These are phyloP conservation scores for Cudoniella acicularis DNA, from an alignment of 495 filamentous ascomycete genomes.

Conservation along the genomic window DNA sequence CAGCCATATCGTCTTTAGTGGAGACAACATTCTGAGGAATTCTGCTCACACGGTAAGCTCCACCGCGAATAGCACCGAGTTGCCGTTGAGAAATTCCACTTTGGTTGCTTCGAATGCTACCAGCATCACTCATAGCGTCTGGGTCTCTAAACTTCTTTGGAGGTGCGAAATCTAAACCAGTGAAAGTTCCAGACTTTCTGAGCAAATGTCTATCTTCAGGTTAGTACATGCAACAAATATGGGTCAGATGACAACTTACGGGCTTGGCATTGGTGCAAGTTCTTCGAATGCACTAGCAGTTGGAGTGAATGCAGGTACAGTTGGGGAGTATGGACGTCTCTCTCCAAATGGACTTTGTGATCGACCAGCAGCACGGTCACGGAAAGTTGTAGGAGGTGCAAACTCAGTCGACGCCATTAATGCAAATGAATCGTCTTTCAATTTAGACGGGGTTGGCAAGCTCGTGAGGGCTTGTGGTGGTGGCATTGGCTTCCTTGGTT, in stretches of 20 bases:
- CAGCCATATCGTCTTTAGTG: conserved; percentile 66
- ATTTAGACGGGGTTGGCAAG: conserved; percentile 80
- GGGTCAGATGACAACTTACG: conserved; percentile 56
- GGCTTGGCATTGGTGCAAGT: conserved; percentile 78
- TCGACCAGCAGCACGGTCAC: conserved; percentile 65
- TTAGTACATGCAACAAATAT: conserved; percentile 29
- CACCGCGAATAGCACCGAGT: conserved; percentile 73
- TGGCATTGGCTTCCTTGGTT: conserved; percentile 52
- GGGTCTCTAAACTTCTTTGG: conserved; percentile 67
- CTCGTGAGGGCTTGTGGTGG: conserved; percentile 70
- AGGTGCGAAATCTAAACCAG: conserved; percentile 91
- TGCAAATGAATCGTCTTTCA: conserved; percentile 79
- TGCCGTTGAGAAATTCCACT: conserved; percentile 73
- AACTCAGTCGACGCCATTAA: conserved; percentile 71
- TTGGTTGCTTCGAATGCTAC: conserved; percentile 82
- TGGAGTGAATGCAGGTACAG: conserved; percentile 67
- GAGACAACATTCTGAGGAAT: conserved; percentile 81
- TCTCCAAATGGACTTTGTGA: conserved; percentile 81
- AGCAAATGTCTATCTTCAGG: conserved; percentile 62
- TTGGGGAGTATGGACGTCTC: conserved; percentile 65
- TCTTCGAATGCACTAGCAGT: conserved; percentile 84
- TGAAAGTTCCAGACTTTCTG: conserved; percentile 86
- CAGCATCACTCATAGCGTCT: conserved; percentile 74
- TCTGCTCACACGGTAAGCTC: conserved; percentile 86
- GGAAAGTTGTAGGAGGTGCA: conserved; percentile 70